phyloP scores from a whole-genome alignment of 2,329 filamentous ascomycete genomes.

The Cercospora sp. region DNA sequence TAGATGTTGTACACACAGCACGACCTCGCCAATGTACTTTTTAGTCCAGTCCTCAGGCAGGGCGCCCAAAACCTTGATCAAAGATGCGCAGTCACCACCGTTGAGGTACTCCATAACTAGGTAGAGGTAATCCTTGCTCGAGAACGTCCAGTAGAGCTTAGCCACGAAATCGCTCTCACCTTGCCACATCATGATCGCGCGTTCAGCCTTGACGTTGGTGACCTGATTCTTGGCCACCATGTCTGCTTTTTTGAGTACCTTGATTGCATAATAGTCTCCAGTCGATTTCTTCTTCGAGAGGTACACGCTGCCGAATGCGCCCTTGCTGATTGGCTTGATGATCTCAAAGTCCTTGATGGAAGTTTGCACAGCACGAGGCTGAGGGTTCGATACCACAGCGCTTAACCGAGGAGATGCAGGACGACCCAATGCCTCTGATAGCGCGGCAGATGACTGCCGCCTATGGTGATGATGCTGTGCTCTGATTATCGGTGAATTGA shows the following conservation, averaged over 20 bases:
- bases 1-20: conserved; percentile 94
- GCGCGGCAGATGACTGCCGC: conserved; percentile 85
- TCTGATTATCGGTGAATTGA: conserved; percentile 69
- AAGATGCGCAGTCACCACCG: conserved; percentile 91
- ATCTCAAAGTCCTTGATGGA: conserved; percentile 99
- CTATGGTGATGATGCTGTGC: conserved; percentile 65
- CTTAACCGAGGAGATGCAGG: conserved; percentile 81
- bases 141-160: conserved; percentile 99
- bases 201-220: conserved; percentile 96
- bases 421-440: conserved; percentile 63
- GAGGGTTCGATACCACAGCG: conserved; percentile 73
- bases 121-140: conserved; percentile 98
- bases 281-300: conserved; percentile 98
- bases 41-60: conserved; percentile 97
- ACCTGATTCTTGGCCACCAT: conserved; percentile 99
- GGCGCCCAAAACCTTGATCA: conserved; percentile 91
- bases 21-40: conserved; percentile 94
- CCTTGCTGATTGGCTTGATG: conserved; percentile 98
- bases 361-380: conserved; percentile 83
- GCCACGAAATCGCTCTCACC: conserved; percentile 98
- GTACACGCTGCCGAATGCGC: conserved; percentile 96
- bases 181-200: conserved; percentile 99
- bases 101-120: conserved; percentile 99
- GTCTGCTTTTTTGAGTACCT: conserved; percentile 98
- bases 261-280: conserved; percentile 97